Evolutionary conservation across 2,329 filamentous ascomycete species (phyloP), one percentile per base, ranked within the genome.

Genomic region (Nemania sp.): DNA sequence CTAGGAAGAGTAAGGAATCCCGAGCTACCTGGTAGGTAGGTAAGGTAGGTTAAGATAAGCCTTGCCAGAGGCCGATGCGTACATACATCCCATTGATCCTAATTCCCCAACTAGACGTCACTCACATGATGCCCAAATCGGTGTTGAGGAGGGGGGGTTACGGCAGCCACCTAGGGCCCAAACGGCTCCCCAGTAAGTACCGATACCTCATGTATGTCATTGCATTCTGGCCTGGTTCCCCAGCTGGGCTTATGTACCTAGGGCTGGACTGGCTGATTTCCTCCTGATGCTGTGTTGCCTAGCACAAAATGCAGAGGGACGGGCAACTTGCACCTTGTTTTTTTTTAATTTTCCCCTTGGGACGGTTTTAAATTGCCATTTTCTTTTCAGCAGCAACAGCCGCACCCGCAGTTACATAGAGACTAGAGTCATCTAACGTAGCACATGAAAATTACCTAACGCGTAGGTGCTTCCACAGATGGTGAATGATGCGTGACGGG

Each of bases 251-350:
- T 59, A 32, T 65, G 32, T 52, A 27, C 38, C n/a, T 20, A 8
- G 24, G 24, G 27, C 45, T 38, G 27, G 64, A 18, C 59, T 62
- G 59, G 52, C 35, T 61, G 49, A n/a, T 22, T 29, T 35, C 22
- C 45, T 32, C 49, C 47, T 62, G 41, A 54, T 63, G 64, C 24
- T 15, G 64, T 63, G 59, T 49, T 41, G 29, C 64, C 45, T 67
- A 27, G 11, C 27, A 55, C 54, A 3, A n/a, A 47, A 41, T 26
- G 26, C n/a, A 15, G n/a, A 38, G 35, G 32, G 20, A n/a, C 24
- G 38, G 59, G 15, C n/a, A 10, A 41, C 13, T 15, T 29, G 29
- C 29, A 18, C 26, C 24, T 15, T 22, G 13, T 54, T 47, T n/a
- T n/a, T n/a, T n/a, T n/a, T n/a, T n/a, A n/a, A n/a, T n/a, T n/a